Percentiles rank a stretch among this genome's conserved stretches.
Evolutionary conservation across 768 basidiomycete species (phyloP).

Genomic region (Tremella yokohamensis): DNA sequence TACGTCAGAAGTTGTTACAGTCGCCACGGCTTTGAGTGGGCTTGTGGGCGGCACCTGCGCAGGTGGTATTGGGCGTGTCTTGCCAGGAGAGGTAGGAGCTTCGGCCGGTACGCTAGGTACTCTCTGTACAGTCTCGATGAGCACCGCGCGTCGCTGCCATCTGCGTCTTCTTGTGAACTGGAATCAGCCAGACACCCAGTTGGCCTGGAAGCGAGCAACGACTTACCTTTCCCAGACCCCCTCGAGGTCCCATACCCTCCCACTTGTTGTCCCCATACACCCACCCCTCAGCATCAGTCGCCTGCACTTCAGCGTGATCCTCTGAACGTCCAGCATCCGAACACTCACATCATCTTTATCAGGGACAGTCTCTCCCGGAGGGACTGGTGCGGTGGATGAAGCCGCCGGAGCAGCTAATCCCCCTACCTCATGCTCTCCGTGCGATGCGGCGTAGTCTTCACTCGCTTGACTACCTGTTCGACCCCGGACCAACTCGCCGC

Average conservation of each 20-base stretch:
- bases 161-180: slow-evolving; percentile 79
- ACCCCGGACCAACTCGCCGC: slow-evolving; percentile 15
- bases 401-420: neutral
- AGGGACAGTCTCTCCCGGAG: slow-evolving; percentile 26
- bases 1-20: neutral
- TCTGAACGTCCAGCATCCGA: neutral
- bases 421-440: neutral
- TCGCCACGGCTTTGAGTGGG: neutral
- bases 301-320: slow-evolving; percentile 9
- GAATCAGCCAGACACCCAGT: neutral
- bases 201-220: neutral
- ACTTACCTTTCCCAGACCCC: slow-evolving; percentile 73
- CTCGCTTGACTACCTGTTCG: slow-evolving; percentile 36
- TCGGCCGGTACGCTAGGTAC: slow-evolving; percentile 15
- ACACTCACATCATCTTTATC: slow-evolving; percentile 36
- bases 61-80: slow-evolving; percentile 5
- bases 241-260: slow-evolving; percentile 70
- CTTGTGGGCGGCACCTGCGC: neutral
- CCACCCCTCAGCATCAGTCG: slow-evolving; percentile 85
- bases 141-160: slow-evolving; percentile 79
- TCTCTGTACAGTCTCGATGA: slow-evolving; percentile 66
- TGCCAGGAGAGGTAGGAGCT: neutral
- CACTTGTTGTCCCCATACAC: slow-evolving; percentile 93
- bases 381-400: slow-evolving; percentile 4
- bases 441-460: slow-evolving; percentile 23